These are phyloP conservation scores for Canavalia ensiformis DNA, from an alignment of 306 rosid species.

Conservation along the genomic window DNA sequence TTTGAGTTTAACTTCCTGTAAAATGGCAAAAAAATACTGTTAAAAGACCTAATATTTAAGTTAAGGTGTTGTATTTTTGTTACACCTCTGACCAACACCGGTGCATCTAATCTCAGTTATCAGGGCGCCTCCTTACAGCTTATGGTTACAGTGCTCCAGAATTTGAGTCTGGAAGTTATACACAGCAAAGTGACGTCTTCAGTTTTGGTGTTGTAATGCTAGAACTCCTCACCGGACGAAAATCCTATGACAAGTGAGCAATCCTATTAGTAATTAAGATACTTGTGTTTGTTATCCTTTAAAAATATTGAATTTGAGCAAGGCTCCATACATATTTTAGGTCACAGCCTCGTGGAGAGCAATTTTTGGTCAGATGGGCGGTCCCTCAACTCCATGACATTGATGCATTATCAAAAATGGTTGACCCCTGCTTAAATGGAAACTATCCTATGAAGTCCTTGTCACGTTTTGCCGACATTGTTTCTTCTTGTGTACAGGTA, in stretches of 20 bases:
- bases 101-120: slow-evolving; percentile 56
- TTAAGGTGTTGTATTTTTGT: neutral
- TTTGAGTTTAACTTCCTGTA: neutral
- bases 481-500: slow-evolving; percentile 84
- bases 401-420: slow-evolving; percentile 88
- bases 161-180: slow-evolving; percentile 78
- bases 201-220: slow-evolving; percentile 92
- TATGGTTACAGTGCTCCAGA: slow-evolving; percentile 83
- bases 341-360: slow-evolving; percentile 79
- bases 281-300: slow-evolving; percentile 16
- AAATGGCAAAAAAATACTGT: neutral
- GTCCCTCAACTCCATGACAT: slow-evolving; percentile 93
- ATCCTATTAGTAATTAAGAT: slow-evolving; percentile 6
- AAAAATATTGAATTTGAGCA: neutral
- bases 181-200: slow-evolving; percentile 78
- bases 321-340: slow-evolving; percentile 47
- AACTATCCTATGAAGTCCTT: slow-evolving; percentile 72
- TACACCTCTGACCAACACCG: slow-evolving; percentile 35
- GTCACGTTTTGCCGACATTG: slow-evolving; percentile 86
- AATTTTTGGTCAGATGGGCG: slow-evolving; percentile 87
- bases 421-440: slow-evolving; percentile 76
- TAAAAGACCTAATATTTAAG: slow-evolving; percentile 6
- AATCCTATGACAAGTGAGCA: slow-evolving; percentile 77
- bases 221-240: slow-evolving; percentile 88
- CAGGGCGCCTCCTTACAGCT: slow-evolving; percentile 67